These are phyloP conservation scores for Alternaria conjuncta DNA, from an alignment of 2,329 filamentous ascomycete species.

Conservation along the genomic window DNA sequence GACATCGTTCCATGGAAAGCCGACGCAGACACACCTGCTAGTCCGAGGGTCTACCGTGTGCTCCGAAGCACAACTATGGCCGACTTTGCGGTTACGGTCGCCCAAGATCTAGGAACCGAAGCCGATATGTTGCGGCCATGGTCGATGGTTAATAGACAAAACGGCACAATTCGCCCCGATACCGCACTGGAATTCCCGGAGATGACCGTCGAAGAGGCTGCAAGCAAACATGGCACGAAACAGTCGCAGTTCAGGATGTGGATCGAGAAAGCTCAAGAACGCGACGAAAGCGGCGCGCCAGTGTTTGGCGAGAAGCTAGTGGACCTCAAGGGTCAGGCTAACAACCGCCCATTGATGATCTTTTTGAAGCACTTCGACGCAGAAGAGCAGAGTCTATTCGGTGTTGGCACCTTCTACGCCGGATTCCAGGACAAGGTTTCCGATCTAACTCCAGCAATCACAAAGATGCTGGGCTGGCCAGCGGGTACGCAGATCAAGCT, in stretches of 20 bases:
- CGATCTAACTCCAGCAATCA: constrained; percentile 79
- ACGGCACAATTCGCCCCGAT: constrained; percentile 93
- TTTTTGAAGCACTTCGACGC: constrained; percentile 93
- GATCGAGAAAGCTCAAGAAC: constrained; percentile 75
- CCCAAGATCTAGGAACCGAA: constrained; percentile 71
- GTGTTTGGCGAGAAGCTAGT: constrained; percentile 72
- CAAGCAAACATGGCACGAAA: constrained; percentile 71
- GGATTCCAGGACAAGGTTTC: constrained; percentile 85
- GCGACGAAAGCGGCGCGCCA: constrained; percentile 72
- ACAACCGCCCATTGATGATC: constrained; percentile 71
- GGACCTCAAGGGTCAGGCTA: constrained; percentile 61
- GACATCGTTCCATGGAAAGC: constrained; percentile 71
- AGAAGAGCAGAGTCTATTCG: constrained; percentile 74
- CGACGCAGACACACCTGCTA: constrained; percentile 65
- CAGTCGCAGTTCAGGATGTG: constrained; percentile 77
- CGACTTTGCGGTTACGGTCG: constrained; percentile 75
- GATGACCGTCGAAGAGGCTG: constrained; percentile 71
- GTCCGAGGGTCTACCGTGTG: constrained; percentile 74
- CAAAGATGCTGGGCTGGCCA: constrained; percentile 85
- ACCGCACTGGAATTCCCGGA: constrained; percentile 79
- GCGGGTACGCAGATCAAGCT: constrained; percentile 74
- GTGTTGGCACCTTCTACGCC: constrained; percentile 85
- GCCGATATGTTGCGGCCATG: constrained; percentile 79
- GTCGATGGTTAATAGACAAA: constrained; percentile 98
- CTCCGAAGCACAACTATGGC: constrained; percentile 76